These are phyloP conservation scores for Nakazawaea wickerhamii DNA, from an alignment of 805 yeast genomes.

Conservation along the genomic window DNA sequence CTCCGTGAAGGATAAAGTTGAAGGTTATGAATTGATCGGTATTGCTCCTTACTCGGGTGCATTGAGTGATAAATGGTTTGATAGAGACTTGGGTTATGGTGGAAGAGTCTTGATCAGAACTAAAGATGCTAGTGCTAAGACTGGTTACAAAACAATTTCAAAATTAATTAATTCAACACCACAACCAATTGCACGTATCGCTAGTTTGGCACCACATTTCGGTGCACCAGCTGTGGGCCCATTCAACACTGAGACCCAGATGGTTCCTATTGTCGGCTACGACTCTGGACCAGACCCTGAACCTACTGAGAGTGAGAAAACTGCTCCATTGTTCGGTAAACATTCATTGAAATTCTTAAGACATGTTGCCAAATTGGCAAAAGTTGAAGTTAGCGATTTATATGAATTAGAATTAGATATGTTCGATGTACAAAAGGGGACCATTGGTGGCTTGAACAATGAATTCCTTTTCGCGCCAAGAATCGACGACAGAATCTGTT, in stretches of 20 bases:
- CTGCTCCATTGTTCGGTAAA: conserved; percentile 60
- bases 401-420: conserved; percentile 71
- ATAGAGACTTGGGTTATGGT: conserved; percentile 80
- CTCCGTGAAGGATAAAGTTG: conserved; percentile 53
- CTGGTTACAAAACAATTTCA: conserved; percentile 18
- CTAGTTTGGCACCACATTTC: conserved; percentile 84
- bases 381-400: conserved; percentile 54
- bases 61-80: conserved; percentile 64
- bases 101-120: conserved; percentile 62
- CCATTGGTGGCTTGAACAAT: conserved; percentile 68
- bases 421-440: conserved; percentile 76
- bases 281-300: conserved; percentile 33
- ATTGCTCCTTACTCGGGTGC: conserved; percentile 84
- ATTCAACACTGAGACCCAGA: conserved; percentile 70
- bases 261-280: conserved; percentile 74
- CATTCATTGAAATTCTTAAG: conserved; percentile 67
- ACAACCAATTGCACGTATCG: conserved; percentile 72
- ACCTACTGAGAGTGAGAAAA: conserved; percentile 54
- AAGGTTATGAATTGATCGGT: conserved; percentile 74
- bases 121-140: conserved; percentile 22
- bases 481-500: conserved; percentile 78
- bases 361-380: conserved; percentile 58
- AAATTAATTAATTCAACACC: conserved; percentile 54
- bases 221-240: conserved; percentile 67
- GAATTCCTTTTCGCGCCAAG: conserved; percentile 82